Evolutionary conservation across 2,329 filamentous ascomycete species (phyloP).

Genomic region (Xylaria sp.): DNA sequence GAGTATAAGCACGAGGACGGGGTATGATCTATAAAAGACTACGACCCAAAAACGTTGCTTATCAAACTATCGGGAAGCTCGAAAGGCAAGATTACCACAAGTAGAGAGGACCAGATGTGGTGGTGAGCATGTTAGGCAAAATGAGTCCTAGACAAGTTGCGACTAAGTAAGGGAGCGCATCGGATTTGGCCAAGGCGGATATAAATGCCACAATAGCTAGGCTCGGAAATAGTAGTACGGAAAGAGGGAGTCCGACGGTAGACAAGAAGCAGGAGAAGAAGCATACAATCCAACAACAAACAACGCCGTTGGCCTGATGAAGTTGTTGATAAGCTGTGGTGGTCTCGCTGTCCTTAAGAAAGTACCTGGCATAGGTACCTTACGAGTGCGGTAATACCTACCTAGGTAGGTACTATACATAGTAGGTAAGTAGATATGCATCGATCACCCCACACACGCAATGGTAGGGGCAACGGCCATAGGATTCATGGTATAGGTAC

Average conservation of each 20-base stretch:
- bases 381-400: background rate
- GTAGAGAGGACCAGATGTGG: constrained; percentile 19
- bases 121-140: constrained; percentile 40
- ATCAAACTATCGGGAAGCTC: constrained; percentile 4
- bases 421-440: background rate
- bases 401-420: background rate
- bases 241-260: background rate
- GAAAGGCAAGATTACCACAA: constrained; percentile 31
- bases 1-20: background rate
- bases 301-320: background rate
- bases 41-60: background rate
- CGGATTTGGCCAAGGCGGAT: background rate
- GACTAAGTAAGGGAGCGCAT: constrained; percentile 18
- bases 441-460: background rate
- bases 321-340: constrained; percentile 12
- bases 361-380: background rate
- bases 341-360: constrained; percentile 26
- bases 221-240: background rate
- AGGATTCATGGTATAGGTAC: too few species aligned
- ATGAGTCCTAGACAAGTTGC: background rate
- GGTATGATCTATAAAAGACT: background rate
- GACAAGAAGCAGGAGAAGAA: background rate
- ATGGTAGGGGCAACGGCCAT: background rate
- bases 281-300: background rate
- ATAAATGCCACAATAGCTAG: background rate